Conservation (phyloP, 495 filamentous ascomycete species). For the Penicillium fimorum region DNA sequence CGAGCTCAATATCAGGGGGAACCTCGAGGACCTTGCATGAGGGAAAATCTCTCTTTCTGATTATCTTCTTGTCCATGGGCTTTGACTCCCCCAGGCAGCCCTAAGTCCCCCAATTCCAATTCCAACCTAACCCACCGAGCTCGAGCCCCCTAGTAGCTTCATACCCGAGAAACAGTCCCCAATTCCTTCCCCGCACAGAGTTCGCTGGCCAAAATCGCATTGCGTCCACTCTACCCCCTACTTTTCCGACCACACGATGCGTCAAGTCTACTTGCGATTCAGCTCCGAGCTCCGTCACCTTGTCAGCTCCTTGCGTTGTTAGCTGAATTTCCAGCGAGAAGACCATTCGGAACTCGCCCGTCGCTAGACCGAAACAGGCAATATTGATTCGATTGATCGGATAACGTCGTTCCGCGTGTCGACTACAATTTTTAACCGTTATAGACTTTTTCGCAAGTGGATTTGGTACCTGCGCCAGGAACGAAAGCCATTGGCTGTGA, state of each 20-base stretch:
- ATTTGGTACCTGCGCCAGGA: neutral
- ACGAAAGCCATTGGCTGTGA: neutral
- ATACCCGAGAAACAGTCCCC: conserved; percentile 3
- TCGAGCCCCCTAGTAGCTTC: conserved; percentile 3
- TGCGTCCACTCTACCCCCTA: neutral
- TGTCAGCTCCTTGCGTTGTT: conserved; percentile 35
- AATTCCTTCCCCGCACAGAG: conserved; percentile 14
- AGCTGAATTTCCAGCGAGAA: conserved; percentile 11
- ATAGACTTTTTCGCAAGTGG: neutral
- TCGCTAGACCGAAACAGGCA: conserved; percentile 7
- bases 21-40: conserved; percentile 6
- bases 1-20: conserved; percentile 16
- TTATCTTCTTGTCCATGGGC: neutral
- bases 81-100: neutral
- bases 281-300: conserved; percentile 25
- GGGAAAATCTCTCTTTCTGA: neutral
- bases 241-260: conserved; percentile 34
- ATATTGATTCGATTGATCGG: conserved; percentile 9
- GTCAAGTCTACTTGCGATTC: conserved; percentile 23
- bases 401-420: neutral
- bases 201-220: conserved; percentile 22
- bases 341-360: neutral
- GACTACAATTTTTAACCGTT: neutral
- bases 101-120: neutral
- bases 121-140: neutral